Conservation (phyloP, 805 yeast genomes). For the Spencermartinsiella europaea region DNA sequence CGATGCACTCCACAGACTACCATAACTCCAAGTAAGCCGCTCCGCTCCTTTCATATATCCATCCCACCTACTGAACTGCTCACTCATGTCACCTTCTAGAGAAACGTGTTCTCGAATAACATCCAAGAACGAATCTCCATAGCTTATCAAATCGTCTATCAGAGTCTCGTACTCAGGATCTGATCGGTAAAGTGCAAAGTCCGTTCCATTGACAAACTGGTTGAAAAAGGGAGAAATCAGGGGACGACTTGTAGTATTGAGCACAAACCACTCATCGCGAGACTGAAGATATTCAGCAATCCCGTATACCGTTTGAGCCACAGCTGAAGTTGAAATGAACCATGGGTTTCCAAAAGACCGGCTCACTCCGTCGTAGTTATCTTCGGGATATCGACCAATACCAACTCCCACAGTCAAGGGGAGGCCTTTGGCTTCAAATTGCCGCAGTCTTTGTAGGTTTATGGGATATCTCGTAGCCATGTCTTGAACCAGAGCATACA, state of each 20-base stretch:
- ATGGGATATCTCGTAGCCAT: slow-evolving; percentile 77
- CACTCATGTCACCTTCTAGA: slow-evolving; percentile 70
- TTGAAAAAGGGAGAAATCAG: slow-evolving; percentile 15
- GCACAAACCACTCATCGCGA: slow-evolving; percentile 12
- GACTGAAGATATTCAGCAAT: slow-evolving; percentile 26
- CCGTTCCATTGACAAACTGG: slow-evolving; percentile 14
- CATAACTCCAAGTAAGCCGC: slow-evolving; percentile 87
- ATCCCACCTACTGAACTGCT: slow-evolving; percentile 74
- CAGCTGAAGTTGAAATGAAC: slow-evolving; percentile 53
- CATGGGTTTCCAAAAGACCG: slow-evolving; percentile 85
- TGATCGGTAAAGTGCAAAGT: slow-evolving; percentile 6
- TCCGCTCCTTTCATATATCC: slow-evolving; percentile 89
- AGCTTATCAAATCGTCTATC: slow-evolving; percentile 26
- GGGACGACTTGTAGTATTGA: slow-evolving; percentile 9
- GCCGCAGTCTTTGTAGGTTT: slow-evolving; percentile 36
- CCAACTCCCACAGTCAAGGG: slow-evolving; percentile 48
- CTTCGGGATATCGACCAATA: slow-evolving; percentile 91
- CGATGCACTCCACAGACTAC: slow-evolving; percentile 62
- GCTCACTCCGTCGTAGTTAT: slow-evolving; percentile 71
- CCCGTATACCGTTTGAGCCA: slow-evolving; percentile 30
- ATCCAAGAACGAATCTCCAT: slow-evolving; percentile 46
- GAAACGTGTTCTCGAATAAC: slow-evolving; percentile 46
- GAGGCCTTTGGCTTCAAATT: slow-evolving; percentile 14
- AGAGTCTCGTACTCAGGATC: slow-evolving; percentile 14
- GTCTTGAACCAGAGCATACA: slow-evolving; percentile 55